phyloP scores from a whole-genome alignment of 2,329 filamentous ascomycete species.

The Apiospora pterosperma region DNA sequence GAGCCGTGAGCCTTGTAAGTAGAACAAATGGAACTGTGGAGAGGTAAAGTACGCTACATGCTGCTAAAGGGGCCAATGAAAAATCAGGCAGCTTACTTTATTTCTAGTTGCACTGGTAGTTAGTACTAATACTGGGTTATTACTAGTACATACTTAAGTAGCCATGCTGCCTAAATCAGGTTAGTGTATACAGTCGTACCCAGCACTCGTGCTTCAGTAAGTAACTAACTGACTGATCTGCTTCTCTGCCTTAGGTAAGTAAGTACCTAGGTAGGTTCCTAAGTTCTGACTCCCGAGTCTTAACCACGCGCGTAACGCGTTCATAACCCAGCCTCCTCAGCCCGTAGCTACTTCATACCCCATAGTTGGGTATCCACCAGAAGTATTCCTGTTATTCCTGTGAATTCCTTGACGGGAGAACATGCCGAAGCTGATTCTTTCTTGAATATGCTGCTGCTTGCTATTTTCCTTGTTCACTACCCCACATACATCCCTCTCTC shows the following conservation, averaged over 20 bases:
- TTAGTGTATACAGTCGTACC: too few species aligned
- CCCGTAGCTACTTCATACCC: background rate
- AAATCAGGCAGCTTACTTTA: background rate
- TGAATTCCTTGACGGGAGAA: background rate
- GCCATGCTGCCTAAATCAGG: too few species aligned
- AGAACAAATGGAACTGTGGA: background rate
- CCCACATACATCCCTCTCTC: background rate
- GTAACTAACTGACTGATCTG: background rate
- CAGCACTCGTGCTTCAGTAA: too few species aligned
- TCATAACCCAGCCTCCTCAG: background rate
- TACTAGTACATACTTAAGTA: too few species aligned
- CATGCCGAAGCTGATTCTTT: background rate
- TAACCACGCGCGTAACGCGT: background rate
- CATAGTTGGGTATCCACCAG: background rate
- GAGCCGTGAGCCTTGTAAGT: background rate
- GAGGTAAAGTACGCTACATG: background rate
- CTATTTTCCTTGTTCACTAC: background rate
- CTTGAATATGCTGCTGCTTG: background rate
- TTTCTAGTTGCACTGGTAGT: too few species aligned
- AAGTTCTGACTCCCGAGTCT: background rate
- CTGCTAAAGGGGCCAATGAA: constrained; percentile 3
- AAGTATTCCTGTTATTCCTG: background rate
- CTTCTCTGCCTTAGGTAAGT: too few species aligned
- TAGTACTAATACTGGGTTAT: too few species aligned
- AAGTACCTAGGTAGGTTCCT: too few species aligned